These are phyloP conservation scores for Jimgerdemannia flammicorona DNA, from an alignment of 192 early-diverging fungal genomes.

Conservation along the genomic window DNA sequence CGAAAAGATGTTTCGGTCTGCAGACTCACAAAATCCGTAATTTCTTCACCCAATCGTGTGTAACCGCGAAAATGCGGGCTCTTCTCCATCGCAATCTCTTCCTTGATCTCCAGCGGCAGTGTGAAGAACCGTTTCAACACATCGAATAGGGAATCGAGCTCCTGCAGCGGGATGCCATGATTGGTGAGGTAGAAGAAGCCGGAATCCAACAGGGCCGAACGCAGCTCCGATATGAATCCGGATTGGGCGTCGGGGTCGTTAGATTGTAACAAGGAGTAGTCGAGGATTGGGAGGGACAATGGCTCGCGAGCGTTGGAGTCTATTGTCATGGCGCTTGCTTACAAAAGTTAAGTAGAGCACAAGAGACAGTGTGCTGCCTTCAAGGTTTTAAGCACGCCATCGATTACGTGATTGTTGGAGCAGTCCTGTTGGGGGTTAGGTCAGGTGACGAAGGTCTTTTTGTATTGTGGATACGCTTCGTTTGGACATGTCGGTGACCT, in stretches of 20 bases:
- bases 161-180: constrained; percentile 31
- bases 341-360: neutral
- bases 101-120: constrained; percentile 52
- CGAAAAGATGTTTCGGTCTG: too few relatives aligned
- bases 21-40: neutral
- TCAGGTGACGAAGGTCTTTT: too few relatives aligned
- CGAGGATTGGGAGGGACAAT: constrained; percentile 18
- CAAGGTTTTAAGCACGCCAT: neutral
- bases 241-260: constrained; percentile 13
- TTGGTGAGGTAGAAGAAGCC: constrained; percentile 57
- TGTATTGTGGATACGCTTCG: too few relatives aligned
- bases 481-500: too few relatives aligned
- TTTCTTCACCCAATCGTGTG: constrained; percentile 35
- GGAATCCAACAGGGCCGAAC: constrained; percentile 46
- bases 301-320: neutral
- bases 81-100: constrained; percentile 48
- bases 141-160: constrained; percentile 18
- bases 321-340: neutral
- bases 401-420: neutral
- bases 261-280: constrained; percentile 9
- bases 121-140: constrained; percentile 43
- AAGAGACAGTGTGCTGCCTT: neutral
- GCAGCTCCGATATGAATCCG: constrained; percentile 39
- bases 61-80: constrained; percentile 59
- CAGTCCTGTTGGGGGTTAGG: too few relatives aligned